A percentile compares a stretch with the other conserved stretches of the same genome.
Conservation (phyloP, 352 stramenopile genomes). For the Saprolegnia parasitica region DNA sequence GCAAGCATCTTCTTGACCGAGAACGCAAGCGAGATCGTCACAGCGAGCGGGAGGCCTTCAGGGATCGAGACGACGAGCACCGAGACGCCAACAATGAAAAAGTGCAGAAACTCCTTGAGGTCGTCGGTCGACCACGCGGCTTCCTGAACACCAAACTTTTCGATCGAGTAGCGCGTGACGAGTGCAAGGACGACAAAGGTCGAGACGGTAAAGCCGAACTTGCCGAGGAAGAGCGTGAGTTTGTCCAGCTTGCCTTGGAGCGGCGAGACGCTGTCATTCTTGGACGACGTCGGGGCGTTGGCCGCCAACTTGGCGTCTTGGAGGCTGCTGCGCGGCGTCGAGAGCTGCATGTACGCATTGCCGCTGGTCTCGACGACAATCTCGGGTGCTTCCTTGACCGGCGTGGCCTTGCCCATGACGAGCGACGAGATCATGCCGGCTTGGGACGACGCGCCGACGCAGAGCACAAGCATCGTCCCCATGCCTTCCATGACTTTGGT, state of each 20-base stretch:
- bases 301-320: neutral
- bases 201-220: conserved; percentile 65
- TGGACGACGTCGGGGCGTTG: conserved; percentile 38
- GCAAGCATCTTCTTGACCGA: conserved; percentile 44
- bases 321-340: conserved; percentile 55
- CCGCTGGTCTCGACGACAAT: conserved; percentile 29
- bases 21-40: conserved; percentile 88
- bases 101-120: conserved; percentile 65
- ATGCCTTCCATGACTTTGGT: conserved; percentile 54
- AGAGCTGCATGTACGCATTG: conserved; percentile 38
- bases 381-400: neutral
- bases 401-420: neutral
- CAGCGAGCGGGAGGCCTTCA: conserved; percentile 87
- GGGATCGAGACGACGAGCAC: conserved; percentile 96
- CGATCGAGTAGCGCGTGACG: conserved; percentile 60
- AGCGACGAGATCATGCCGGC: conserved; percentile 39
- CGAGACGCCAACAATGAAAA: conserved; percentile 84
- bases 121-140: conserved; percentile 48
- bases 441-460: conserved; percentile 39
- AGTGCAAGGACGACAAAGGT: conserved; percentile 79
- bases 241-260: conserved; percentile 83
- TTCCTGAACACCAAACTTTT: conserved; percentile 44
- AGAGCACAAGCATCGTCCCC: conserved; percentile 49
- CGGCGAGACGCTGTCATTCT: conserved; percentile 53
- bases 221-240: conserved; percentile 77